Base-by-base conservation (phyloP, 257 asterid species). In the Nicotiana undulata region DNA sequence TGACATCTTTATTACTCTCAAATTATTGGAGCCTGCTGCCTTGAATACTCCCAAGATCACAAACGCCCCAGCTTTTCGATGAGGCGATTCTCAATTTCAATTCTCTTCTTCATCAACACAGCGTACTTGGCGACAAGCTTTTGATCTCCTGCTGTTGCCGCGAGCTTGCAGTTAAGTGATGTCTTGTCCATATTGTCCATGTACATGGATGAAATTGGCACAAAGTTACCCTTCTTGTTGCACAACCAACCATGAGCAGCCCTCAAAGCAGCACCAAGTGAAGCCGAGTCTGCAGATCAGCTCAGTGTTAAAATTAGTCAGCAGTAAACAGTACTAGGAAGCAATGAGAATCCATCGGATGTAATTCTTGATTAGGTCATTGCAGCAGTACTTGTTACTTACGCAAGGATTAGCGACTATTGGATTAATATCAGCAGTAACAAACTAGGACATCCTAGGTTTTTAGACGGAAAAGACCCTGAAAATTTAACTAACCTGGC, bases 191-290 rank as follows among this genome's bases (percentile, higher is more conserved):
- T 68, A 86, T 84, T 90, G 88, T 89, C 90, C 80, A 28, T 44
- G 80, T 94, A 93, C 93, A 94, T 89, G 83, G 80, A 44, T 9
- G 93, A 87, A 40, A 92, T 93, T 0, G 97, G 94, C 10, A 92
- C 87, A 76, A 94, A 89, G 2, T 66, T 53, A 0, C 92, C 96
- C 87, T 90, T 90, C 86, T 86, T 85, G 83, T 88, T 67, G 89
- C 98, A 93, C 92, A 94, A 60, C 98, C 98, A 94, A 49, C 98
- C 98, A 44, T 94, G 98, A 77, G 98, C 98, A 4, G 98, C 97
- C 91, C 98, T 92, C 80, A 94, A 56, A 64, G 98, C 97, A 81
- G 98, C 98, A 51, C 98, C 98, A 87, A 93, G 84, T 10, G 96
- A 94, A 82, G 98, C 98, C 0, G 98, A 93, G 87, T 93, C 98